phyloP scores from a whole-genome alignment of 177 flowering plant genomes.

The Vitis hybrid region DNA sequence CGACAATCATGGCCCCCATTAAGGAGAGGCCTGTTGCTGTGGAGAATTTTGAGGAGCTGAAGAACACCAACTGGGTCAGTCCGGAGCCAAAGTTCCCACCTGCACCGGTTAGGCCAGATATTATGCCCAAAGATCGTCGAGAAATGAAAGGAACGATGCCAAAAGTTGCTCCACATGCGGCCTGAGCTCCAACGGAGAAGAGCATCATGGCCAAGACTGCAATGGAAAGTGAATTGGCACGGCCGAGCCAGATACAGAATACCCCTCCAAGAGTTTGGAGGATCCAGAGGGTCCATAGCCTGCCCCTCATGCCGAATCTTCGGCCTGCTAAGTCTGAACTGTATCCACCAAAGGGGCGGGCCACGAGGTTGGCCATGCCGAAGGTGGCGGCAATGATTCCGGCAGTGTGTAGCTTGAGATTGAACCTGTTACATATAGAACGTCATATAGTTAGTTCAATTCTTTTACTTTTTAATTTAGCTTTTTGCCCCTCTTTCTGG shows the following conservation, averaged over 20 bases:
- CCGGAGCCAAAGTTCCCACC: slow-evolving; percentile 82
- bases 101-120: slow-evolving; percentile 74
- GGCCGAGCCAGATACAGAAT: slow-evolving; percentile 70
- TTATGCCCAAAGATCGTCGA: slow-evolving; percentile 63
- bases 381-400: slow-evolving; percentile 71
- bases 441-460: not conserved
- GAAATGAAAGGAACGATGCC: slow-evolving; percentile 77
- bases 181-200: slow-evolving; percentile 73
- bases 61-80: slow-evolving; percentile 64
- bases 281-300: slow-evolving; percentile 71
- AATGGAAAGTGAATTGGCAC: slow-evolving; percentile 44
- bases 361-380: slow-evolving; percentile 70
- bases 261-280: slow-evolving; percentile 68
- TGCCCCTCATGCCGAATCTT: slow-evolving; percentile 66
- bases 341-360: slow-evolving; percentile 74
- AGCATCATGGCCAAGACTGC: slow-evolving; percentile 58
- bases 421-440: slow-evolving; percentile 36
- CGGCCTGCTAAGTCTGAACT: slow-evolving; percentile 53
- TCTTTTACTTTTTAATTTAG: too few species aligned
- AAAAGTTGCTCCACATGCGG: slow-evolving; percentile 77
- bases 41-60: slow-evolving; percentile 41
- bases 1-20: slow-evolving; percentile 41
- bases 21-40: slow-evolving; percentile 46
- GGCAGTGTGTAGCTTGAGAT: slow-evolving; percentile 70
- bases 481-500: too few species aligned